These are phyloP conservation scores for Chlorociboria aeruginascens DNA, from an alignment of 495 filamentous ascomycete genomes.

Conservation along the genomic window DNA sequence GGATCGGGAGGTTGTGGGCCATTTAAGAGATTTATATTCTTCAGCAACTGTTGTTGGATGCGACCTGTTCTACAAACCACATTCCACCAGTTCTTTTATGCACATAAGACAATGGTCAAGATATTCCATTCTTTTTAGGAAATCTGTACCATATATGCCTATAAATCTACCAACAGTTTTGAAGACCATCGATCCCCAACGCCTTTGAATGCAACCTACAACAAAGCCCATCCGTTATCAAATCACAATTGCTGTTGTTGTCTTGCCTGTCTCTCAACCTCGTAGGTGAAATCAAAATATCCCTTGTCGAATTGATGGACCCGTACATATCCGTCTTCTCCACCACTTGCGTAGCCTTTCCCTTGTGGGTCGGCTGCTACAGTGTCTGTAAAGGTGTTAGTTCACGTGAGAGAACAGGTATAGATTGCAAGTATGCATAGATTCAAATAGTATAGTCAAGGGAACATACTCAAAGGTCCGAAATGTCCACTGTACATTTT, in stretches of 20 bases:
- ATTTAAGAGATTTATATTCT: too few relatives aligned
- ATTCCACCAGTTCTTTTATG: too few relatives aligned
- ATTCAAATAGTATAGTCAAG: slow-evolving; percentile 22
- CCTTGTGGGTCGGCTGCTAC: slow-evolving; percentile 83
- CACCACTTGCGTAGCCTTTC: slow-evolving; percentile 82
- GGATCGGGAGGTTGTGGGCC: too few relatives aligned
- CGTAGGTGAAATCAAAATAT: slow-evolving; percentile 98
- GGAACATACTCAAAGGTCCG: slow-evolving; percentile 46
- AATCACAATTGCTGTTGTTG: background rate
- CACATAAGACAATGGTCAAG: too few relatives aligned
- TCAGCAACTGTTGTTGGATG: too few relatives aligned
- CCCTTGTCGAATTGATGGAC: slow-evolving; percentile 97
- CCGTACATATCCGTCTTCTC: slow-evolving; percentile 97
- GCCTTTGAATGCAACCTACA: slow-evolving; percentile 5
- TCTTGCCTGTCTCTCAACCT: slow-evolving; percentile 65
- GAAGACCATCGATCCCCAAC: background rate
- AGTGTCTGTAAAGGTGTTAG: slow-evolving; percentile 23
- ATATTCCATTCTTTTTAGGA: too few relatives aligned
- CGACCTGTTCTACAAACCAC: too few relatives aligned
- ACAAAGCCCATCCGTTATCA: background rate
- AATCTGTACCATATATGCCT: too few relatives aligned
- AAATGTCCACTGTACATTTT: slow-evolving; percentile 62
- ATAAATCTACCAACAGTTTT: too few relatives aligned
- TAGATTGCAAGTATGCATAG: background rate
- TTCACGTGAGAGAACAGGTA: background rate